phyloP scores from a whole-genome alignment of 129 eudicot genomes.

The Ambrosia trifida region DNA sequence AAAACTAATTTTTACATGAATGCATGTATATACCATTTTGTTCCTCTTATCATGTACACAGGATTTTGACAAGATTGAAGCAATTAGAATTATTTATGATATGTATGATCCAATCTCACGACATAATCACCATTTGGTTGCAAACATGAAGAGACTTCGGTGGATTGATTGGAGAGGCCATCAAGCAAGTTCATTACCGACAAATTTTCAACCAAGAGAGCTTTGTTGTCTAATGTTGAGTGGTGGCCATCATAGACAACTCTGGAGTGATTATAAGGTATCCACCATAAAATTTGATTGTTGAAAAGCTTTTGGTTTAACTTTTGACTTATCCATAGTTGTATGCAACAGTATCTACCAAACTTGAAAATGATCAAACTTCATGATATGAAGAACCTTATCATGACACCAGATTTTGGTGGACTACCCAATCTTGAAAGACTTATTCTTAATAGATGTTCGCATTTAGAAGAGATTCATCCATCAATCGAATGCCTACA shows the following conservation, averaged over 20 bases:
- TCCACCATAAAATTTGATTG: not conserved
- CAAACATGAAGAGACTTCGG: conserved; percentile 21
- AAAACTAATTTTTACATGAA: not conserved
- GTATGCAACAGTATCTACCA: conserved; percentile 22
- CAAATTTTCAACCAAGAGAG: not conserved
- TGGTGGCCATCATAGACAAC: not conserved
- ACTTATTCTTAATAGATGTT: not conserved
- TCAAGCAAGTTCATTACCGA: not conserved
- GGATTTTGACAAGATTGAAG: conserved; percentile 6
- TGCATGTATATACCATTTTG: not conserved
- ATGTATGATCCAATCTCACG: no score
- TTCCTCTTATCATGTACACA: conserved; percentile 7
- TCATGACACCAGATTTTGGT: conserved; percentile 22
- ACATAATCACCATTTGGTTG: not conserved
- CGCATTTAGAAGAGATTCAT: conserved; percentile 17
- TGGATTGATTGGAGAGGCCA: not conserved
- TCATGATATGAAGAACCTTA: conserved; percentile 6
- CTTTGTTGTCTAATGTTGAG: conserved; percentile 17
- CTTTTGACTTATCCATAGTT: not conserved
- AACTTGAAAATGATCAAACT: conserved; percentile 13
- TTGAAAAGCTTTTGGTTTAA: not conserved
- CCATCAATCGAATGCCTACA: conserved; percentile 17
- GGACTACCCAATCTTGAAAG: conserved; percentile 29
- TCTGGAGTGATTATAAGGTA: conserved; percentile 22
- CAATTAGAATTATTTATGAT: not conserved